These are phyloP conservation scores for Clathrus columnatus DNA, from an alignment of 768 basidiomycete species.

Conservation along the genomic window DNA sequence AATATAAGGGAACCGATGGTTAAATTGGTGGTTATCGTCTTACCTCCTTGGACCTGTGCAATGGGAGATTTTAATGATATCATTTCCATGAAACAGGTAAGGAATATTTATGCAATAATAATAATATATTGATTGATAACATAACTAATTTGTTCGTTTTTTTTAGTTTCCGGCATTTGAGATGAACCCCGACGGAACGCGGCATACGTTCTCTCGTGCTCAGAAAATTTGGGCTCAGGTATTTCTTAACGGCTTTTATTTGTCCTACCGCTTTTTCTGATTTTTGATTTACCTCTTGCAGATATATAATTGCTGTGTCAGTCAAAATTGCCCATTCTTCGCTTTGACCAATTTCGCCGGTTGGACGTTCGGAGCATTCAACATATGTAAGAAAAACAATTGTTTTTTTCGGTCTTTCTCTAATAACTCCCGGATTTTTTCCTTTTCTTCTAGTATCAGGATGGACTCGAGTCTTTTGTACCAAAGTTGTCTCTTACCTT, in stretches of 20 bases:
- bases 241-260: not conserved
- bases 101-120: not conserved
- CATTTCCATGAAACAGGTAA: too few species aligned
- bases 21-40: not conserved
- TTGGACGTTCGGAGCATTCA: conserved; percentile 38
- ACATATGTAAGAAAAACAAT: conserved; percentile 25
- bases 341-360: conserved; percentile 33
- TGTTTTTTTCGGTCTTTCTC: not conserved
- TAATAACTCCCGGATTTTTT: not conserved
- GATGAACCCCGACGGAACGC: not conserved
- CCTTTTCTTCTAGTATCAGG: conserved; percentile 13
- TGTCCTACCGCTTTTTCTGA: not conserved
- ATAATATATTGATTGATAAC: not conserved
- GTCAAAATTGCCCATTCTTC: conserved; percentile 30
- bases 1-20: not conserved
- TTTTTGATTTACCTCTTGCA: not conserved
- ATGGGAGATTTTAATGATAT: too few species aligned
- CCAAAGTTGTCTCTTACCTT: conserved; percentile 9
- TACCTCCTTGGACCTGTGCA: conserved; percentile 1
- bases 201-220: not conserved
- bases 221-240: conserved; percentile 7
- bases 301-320: conserved; percentile 27
- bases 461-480: conserved; percentile 16
- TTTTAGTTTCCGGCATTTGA: not conserved
- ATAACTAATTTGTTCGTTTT: too few species aligned